These are phyloP conservation scores for Artemisia tridentata DNA, from an alignment of 129 eudicot genomes.

Conservation along the genomic window DNA sequence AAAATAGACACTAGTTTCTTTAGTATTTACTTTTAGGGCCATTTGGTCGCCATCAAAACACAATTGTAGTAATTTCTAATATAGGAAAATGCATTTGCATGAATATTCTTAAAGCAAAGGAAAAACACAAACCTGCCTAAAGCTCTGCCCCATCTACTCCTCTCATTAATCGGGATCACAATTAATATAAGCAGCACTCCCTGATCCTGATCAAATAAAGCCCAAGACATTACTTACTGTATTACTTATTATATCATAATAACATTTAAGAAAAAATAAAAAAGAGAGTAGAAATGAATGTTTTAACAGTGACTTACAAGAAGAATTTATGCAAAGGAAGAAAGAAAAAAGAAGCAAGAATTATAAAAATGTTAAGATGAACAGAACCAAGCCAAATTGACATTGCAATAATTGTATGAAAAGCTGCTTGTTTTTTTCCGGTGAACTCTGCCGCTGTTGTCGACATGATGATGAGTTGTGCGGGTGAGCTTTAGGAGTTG, in stretches of 20 bases:
- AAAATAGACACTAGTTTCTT: background rate
- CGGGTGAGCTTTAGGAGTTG: too few relatives aligned
- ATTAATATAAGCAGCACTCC: conserved; percentile 63
- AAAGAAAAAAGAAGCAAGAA: conserved; percentile 56
- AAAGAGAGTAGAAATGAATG: background rate
- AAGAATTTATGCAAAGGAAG: conserved; percentile 53
- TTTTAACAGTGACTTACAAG: conserved; percentile 33
- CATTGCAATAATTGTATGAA: conserved; percentile 45
- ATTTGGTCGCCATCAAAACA: too few relatives aligned
- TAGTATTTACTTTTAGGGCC: too few relatives aligned
- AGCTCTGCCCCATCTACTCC: conserved; percentile 65
- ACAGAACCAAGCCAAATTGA: conserved; percentile 62
- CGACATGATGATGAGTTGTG: too few relatives aligned
- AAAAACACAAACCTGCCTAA: conserved; percentile 52
- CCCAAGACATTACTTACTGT: background rate
- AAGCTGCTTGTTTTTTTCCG: conserved; percentile 35
- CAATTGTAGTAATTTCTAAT: too few relatives aligned
- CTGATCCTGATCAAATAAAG: conserved; percentile 38
- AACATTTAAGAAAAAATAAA: background rate
- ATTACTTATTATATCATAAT: background rate
- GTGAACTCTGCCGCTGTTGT: conserved; percentile 36
- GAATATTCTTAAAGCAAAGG: background rate
- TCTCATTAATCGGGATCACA: conserved; percentile 64
- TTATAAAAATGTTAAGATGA: conserved; percentile 43
- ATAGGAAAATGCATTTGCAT: too few relatives aligned